Conservation (phyloP, 1,139 yeast genomes). For the Suhomyces guaymorum region DNA sequence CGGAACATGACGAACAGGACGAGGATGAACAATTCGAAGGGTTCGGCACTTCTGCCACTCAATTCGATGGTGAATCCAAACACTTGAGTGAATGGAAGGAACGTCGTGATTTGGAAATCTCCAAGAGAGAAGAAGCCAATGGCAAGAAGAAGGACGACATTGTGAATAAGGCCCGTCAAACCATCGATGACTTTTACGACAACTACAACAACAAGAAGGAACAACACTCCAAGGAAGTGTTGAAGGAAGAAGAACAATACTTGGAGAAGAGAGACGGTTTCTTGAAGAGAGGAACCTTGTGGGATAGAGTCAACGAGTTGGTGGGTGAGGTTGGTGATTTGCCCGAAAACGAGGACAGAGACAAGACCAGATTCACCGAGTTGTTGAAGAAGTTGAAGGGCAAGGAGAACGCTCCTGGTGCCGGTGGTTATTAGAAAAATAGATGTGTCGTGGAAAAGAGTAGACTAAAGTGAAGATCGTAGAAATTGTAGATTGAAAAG, state of each 20-base stretch:
- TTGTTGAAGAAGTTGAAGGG: constrained; percentile 32
- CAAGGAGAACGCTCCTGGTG: constrained; percentile 32
- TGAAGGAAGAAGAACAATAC: constrained; percentile 69
- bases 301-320: constrained; percentile 77
- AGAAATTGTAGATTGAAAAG: not conserved
- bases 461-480: not conserved
- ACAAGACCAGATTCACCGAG: constrained; percentile 27
- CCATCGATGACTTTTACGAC: constrained; percentile 92
- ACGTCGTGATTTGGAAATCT: constrained; percentile 78
- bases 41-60: constrained; percentile 20
- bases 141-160: constrained; percentile 66
- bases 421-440: constrained; percentile 25
- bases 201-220: constrained; percentile 88
- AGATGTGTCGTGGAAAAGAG: too few species aligned
- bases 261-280: constrained; percentile 77
- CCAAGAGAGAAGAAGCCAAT: constrained; percentile 77
- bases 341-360: constrained; percentile 22
- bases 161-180: constrained; percentile 75
- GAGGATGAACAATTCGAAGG: constrained; percentile 36
- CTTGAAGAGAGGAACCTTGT: constrained; percentile 74
- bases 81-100: constrained; percentile 79
- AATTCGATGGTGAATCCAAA: constrained; percentile 48
- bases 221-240: constrained; percentile 61
- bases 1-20: constrained; percentile 23
- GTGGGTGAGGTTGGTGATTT: constrained; percentile 45